Evolutionary conservation across 768 basidiomycete species (phyloP).

Genomic region (Boletus sp.): DNA sequence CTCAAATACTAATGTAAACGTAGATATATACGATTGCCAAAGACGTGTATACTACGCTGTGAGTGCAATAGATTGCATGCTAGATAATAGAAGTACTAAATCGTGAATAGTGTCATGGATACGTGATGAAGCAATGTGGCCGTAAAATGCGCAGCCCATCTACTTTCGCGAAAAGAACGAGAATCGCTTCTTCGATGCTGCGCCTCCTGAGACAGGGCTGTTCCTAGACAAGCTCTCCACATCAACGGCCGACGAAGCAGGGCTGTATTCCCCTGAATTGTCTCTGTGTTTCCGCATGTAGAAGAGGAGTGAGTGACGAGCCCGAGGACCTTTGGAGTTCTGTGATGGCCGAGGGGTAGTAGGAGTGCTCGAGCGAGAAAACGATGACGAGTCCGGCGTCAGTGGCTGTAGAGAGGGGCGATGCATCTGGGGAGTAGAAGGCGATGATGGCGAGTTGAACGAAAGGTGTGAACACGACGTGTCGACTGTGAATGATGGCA

Average conservation of each 20-base stretch:
- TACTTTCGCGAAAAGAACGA: conserved; percentile 33
- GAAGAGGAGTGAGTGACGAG: conserved; percentile 29
- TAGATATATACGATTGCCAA: conserved; percentile 9
- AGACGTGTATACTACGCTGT: conserved; percentile 10
- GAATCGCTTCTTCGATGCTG: conserved; percentile 27
- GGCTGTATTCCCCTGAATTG: conserved; percentile 18
- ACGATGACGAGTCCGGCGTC: conserved; percentile 30
- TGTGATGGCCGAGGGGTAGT: conserved; percentile 27
- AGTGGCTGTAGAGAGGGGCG: conserved; percentile 29
- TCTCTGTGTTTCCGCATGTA: conserved; percentile 31
- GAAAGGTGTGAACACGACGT: conserved; percentile 20
- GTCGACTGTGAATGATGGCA: conserved; percentile 27
- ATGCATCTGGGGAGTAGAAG: conserved; percentile 23
- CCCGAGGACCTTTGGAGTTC: conserved; percentile 26
- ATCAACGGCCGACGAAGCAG: conserved; percentile 23
- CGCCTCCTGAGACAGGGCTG: conserved; percentile 2
- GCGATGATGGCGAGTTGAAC: conserved; percentile 17
- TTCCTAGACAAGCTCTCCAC: conserved; percentile 16
- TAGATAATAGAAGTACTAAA: conserved; percentile 12
- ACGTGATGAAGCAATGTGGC: conserved; percentile 12
- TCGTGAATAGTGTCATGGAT: conserved; percentile 20
- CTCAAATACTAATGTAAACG: neutral
- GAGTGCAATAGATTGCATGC: conserved; percentile 17
- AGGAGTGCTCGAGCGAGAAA: conserved; percentile 32
- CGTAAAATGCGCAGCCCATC: conserved; percentile 7